Evolutionary conservation across 495 filamentous ascomycete species (phyloP), one percentile per base, ranked within the genome.

Genomic region (Lasiosphaeria ovina): DNA sequence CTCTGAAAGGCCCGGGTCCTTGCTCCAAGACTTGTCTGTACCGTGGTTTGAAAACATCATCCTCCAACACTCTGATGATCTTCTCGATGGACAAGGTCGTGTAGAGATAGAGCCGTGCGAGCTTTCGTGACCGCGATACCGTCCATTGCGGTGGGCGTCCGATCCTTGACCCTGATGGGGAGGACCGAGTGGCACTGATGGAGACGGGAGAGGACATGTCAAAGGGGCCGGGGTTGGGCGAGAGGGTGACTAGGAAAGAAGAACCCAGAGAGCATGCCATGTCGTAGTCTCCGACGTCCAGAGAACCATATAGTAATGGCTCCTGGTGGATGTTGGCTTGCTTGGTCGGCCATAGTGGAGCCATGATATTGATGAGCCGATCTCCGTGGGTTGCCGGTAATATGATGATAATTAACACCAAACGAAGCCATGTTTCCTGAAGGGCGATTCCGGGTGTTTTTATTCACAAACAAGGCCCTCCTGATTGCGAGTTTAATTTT

Each of bases 91-190:
- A 72, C 34, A 80, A 62, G 1, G 68, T 78, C 3, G 76, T 78
- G 59, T 75, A 79, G 38, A 79, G 66, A 53, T 80, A 79, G 5
- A 80, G 72, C 24, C 77, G 67, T 10, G 74, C 72, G 12, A 79
- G 61, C 62, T 76, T 75, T n/a, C 77, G 72, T 14, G 72, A 75
- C 11, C 76, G 71, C 7, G 72, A 72, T 9, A 72, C 59, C 17
- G 76, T 78, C 77, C 77, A 80, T 38, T 77, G 72, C 16, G 76
- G 74, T 33, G 77, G 77, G 0, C 77, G 68, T 2, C 77, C 77
- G 35, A 76, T 78, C 60, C 71, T 67, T 35, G 70, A 66, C 10
- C 68, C 70, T 10, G 63, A 61, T 3, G 62, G 60, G 12, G 65
- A 64, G 33, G 61, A 32, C 35, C 58, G 60, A 24, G 63, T 11